These are phyloP conservation scores for Rostrohypoxylon terebratum DNA, from an alignment of 495 filamentous ascomycete genomes.

Conservation along the genomic window DNA sequence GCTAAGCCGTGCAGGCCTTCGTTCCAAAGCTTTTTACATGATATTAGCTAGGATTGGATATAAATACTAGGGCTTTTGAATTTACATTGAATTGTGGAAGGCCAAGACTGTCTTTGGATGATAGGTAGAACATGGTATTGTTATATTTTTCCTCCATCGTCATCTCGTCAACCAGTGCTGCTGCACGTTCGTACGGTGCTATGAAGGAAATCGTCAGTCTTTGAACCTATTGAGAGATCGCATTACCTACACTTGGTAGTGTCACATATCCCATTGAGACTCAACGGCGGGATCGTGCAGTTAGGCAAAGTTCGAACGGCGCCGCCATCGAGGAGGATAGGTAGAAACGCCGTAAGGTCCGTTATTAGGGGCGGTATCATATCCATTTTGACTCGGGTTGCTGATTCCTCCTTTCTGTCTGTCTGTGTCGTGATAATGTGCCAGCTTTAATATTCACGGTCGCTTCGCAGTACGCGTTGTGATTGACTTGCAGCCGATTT, in stretches of 20 bases:
- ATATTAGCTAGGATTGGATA: background rate
- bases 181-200: slow-evolving; percentile 1
- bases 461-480: background rate
- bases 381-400: slow-evolving; percentile 1
- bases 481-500: background rate
- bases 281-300: slow-evolving; percentile 2
- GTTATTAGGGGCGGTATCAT: slow-evolving; percentile 3
- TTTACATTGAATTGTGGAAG: slow-evolving; percentile 1
- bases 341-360: background rate
- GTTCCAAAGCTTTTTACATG: slow-evolving; percentile 1
- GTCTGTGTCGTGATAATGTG: background rate
- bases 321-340: background rate
- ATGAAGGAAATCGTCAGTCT: background rate
- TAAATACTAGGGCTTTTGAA: too few species aligned
- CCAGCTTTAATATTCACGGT: background rate
- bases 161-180: background rate
- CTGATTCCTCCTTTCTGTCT: background rate
- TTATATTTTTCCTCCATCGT: background rate
- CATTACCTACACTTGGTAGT: background rate
- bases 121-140: slow-evolving; percentile 5
- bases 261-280: slow-evolving; percentile 12
- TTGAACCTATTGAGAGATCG: background rate
- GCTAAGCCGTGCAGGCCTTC: slow-evolving; percentile 4
- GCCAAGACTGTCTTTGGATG: background rate
- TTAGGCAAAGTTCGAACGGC: background rate